phyloP scores from a whole-genome alignment of 2,329 filamentous ascomycete genomes.

The Ceratocystis colombiana region DNA sequence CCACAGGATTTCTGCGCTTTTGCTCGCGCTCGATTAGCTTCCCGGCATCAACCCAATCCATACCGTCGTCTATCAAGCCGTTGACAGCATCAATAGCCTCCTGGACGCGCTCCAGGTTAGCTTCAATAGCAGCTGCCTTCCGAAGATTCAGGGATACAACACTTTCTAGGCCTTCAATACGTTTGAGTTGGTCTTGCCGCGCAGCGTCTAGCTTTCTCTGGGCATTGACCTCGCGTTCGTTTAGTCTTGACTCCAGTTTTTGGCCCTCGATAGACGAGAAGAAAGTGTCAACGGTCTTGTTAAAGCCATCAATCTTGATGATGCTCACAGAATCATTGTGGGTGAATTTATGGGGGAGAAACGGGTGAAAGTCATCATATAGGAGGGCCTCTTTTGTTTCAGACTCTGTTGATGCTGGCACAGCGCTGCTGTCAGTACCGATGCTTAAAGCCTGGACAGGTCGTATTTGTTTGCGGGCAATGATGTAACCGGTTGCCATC shows the following conservation, averaged over 20 bases:
- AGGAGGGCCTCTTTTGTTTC: conserved; percentile 45
- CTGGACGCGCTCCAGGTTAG: conserved; percentile 81
- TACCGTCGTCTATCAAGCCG: conserved; percentile 79
- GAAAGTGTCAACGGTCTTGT: conserved; percentile 90
- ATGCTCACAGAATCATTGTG: conserved; percentile 55
- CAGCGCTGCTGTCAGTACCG: conserved; percentile 27
- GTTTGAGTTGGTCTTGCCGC: conserved; percentile 68
- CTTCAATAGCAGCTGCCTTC: conserved; percentile 83
- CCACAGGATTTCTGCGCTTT: conserved; percentile 69
- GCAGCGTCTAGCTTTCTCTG: conserved; percentile 80
- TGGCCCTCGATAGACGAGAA: conserved; percentile 95
- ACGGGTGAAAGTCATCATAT: conserved; percentile 94
- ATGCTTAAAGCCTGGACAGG: neutral
- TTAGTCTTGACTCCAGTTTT: conserved; percentile 72
- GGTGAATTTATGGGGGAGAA: conserved; percentile 70
- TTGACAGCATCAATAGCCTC: conserved; percentile 91
- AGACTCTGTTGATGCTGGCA: conserved; percentile 28
- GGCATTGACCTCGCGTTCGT: conserved; percentile 71
- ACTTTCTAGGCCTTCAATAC: conserved; percentile 73
- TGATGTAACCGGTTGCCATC: conserved; percentile 70
- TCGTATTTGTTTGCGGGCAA: conserved; percentile 50
- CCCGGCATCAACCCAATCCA: conserved; percentile 94
- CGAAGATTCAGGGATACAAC: conserved; percentile 72
- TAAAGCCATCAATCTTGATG: conserved; percentile 73
- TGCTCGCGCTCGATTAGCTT: conserved; percentile 83